Evolutionary conservation across 495 filamentous ascomycete genomes (phyloP).

Genomic region (Ramalina intermedia): DNA sequence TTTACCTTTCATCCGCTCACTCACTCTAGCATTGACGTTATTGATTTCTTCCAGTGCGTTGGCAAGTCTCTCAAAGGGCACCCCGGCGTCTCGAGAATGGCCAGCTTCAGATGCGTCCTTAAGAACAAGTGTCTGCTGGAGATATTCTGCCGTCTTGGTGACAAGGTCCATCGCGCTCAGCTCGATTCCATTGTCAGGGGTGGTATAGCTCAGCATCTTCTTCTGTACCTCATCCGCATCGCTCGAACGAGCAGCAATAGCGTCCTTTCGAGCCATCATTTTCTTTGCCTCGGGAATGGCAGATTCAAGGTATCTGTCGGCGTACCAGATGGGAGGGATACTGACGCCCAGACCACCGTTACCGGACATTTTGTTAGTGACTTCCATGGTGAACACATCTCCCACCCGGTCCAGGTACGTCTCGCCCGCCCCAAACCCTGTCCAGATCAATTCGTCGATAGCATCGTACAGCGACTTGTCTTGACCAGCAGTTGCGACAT

Average conservation of each 20-base stretch:
- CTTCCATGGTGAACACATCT: constrained; percentile 53
- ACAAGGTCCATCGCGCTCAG: constrained; percentile 6
- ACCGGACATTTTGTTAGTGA: constrained; percentile 31
- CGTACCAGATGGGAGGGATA: constrained; percentile 58
- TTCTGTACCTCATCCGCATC: constrained; percentile 23
- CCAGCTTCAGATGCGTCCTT: constrained; percentile 12
- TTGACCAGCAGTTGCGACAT: constrained; percentile 23
- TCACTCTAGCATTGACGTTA: constrained; percentile 21
- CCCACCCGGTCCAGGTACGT: constrained; percentile 41
- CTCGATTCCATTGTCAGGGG: background rate
- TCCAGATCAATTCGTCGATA: constrained; percentile 54
- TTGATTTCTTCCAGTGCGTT: constrained; percentile 3
- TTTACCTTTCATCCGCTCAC: constrained; percentile 36
- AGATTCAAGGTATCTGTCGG: constrained; percentile 59
- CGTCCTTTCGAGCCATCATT: constrained; percentile 27
- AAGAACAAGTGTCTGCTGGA: constrained; percentile 7
- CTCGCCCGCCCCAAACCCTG: constrained; percentile 36
- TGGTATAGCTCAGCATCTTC: constrained; percentile 13
- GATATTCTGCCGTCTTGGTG: constrained; percentile 2
- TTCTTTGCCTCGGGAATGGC: constrained; percentile 38
- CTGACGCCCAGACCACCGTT: constrained; percentile 41
- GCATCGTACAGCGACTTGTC: constrained; percentile 56
- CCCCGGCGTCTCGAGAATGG: constrained; percentile 9
- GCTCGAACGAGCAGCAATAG: constrained; percentile 26
- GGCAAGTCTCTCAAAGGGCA: constrained; percentile 9